A percentile compares a stretch with the other conserved stretches of the same genome.
Conservation (phyloP, 139 green algal species). For the Chlamydomonas sp. region DNA sequence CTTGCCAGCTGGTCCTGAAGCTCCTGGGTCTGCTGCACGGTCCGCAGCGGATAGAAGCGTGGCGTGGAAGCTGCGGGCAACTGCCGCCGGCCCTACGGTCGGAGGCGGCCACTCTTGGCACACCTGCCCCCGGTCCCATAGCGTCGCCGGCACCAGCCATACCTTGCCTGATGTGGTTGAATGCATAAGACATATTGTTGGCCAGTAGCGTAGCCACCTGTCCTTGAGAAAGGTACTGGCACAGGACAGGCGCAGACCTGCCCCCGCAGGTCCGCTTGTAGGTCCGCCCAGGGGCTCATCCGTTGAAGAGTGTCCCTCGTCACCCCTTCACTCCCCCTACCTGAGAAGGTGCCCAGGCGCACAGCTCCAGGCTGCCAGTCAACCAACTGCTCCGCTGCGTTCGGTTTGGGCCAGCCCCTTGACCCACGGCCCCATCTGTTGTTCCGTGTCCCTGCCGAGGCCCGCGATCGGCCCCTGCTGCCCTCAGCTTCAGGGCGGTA, state of each 20-base stretch:
- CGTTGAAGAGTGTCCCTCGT: too few species aligned
- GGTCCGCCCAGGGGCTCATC: too few species aligned
- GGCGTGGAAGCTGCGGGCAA: slow-evolving; percentile 22
- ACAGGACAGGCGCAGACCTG: too few species aligned
- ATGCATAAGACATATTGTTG: too few species aligned
- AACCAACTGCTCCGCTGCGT: neutral
- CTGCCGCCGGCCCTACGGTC: slow-evolving; percentile 11
- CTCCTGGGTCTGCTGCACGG: neutral
- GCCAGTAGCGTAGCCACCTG: too few species aligned
- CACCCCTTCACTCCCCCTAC: neutral
- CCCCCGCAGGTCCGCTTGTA: too few species aligned
- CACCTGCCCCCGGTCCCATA: slow-evolving; percentile 12
- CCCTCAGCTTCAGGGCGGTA: too few species aligned
- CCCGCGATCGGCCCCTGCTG: too few species aligned
- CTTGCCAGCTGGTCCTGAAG: neutral
- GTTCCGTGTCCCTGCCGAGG: too few species aligned
- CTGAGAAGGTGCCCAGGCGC: slow-evolving; percentile 1
- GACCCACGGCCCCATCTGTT: too few species aligned
- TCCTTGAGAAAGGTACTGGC: too few species aligned
- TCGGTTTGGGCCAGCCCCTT: neutral
- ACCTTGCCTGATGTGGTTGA: neutral
- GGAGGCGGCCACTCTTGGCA: slow-evolving; percentile 13
- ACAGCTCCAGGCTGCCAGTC: neutral
- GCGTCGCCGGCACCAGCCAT: slow-evolving; percentile 15
- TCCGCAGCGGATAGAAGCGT: slow-evolving; percentile 8